Conservation (phyloP, 1,284 basidiomycete genomes). For the Cutaneotrichosporon sp. region DNA sequence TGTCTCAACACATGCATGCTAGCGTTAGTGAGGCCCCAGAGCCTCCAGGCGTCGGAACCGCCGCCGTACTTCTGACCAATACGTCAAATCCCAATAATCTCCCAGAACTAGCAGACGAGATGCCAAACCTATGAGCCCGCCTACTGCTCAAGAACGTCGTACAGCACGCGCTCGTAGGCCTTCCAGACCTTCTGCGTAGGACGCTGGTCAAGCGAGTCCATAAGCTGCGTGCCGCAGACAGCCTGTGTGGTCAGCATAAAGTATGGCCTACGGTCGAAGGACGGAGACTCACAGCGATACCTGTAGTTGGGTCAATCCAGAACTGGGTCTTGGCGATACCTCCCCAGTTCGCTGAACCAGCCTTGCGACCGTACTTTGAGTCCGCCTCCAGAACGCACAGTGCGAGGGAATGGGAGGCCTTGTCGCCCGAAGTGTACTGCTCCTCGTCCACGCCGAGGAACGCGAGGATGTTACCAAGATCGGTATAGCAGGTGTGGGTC, state of each 20-base stretch:
- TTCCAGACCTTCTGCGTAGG: neutral
- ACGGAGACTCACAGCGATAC: constrained; percentile 22
- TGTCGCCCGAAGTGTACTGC: constrained; percentile 9
- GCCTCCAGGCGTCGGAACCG: no score
- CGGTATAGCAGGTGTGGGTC: constrained; percentile 6
- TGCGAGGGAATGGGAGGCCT: constrained; percentile 9
- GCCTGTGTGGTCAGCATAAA: neutral
- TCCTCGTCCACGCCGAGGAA: constrained; percentile 8
- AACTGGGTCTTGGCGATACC: constrained; percentile 26
- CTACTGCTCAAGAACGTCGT: constrained; percentile 2
- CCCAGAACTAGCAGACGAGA: neutral
- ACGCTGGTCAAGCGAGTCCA: neutral
- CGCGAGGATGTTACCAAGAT: constrained; percentile 8
- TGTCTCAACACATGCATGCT: neutral
- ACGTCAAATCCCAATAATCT: no score
- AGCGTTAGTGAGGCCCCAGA: no score
- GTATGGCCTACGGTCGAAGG: no score
- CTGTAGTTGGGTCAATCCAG: constrained; percentile 23
- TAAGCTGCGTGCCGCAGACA: constrained; percentile 3
- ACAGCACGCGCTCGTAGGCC: constrained; percentile 1
- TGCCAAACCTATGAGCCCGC: neutral
- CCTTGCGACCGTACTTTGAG: constrained; percentile 10
- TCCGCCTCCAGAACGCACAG: constrained; percentile 2
- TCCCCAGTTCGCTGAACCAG: constrained; percentile 21
- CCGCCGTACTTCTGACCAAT: no score